Evolutionary conservation across 495 filamentous ascomycete species (phyloP).

Genomic region (Hamigera avellanea): DNA sequence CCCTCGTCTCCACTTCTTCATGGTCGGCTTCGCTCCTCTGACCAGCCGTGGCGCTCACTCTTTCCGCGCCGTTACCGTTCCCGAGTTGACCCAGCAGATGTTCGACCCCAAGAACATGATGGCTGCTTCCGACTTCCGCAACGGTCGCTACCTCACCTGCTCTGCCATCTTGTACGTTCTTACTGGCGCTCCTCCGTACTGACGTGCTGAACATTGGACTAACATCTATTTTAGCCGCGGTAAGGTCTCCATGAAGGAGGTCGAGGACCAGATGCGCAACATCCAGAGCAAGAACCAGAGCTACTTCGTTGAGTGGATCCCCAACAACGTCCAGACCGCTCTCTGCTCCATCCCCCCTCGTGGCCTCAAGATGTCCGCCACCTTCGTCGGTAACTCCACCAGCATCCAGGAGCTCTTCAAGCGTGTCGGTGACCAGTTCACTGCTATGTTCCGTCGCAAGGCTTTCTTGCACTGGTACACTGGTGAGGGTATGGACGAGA

Average conservation of each 20-base stretch:
- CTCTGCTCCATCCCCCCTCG: constrained; percentile 98
- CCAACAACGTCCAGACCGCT: constrained; percentile 99
- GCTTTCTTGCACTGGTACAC: constrained; percentile 99
- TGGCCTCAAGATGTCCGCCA: constrained; percentile 98
- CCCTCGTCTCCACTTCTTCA: constrained; percentile 99
- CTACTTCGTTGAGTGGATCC: constrained; percentile 99
- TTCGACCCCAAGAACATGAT: constrained; percentile 99
- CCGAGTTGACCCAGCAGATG: constrained; percentile 99
- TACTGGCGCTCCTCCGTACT: not conserved
- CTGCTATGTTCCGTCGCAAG: constrained; percentile 99
- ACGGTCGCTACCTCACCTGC: constrained; percentile 98
- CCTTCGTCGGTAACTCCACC: constrained; percentile 98
- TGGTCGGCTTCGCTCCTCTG: constrained; percentile 98
- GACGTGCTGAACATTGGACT: constrained; percentile 9
- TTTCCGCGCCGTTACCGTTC: constrained; percentile 96
- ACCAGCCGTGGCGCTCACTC: constrained; percentile 89
- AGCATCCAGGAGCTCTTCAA: constrained; percentile 99
- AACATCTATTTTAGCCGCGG: constrained; percentile 57
- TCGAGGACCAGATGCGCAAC: constrained; percentile 99
- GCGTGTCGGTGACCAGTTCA: constrained; percentile 99
- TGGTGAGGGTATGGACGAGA: constrained; percentile 99
- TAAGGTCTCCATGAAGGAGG: constrained; percentile 99
- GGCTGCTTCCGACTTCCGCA: constrained; percentile 99
- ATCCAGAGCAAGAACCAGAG: constrained; percentile 99
- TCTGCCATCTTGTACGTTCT: constrained; percentile 81